These are phyloP conservation scores for Suillus cothurnatus DNA, from an alignment of 768 basidiomycete genomes.

Conservation along the genomic window DNA sequence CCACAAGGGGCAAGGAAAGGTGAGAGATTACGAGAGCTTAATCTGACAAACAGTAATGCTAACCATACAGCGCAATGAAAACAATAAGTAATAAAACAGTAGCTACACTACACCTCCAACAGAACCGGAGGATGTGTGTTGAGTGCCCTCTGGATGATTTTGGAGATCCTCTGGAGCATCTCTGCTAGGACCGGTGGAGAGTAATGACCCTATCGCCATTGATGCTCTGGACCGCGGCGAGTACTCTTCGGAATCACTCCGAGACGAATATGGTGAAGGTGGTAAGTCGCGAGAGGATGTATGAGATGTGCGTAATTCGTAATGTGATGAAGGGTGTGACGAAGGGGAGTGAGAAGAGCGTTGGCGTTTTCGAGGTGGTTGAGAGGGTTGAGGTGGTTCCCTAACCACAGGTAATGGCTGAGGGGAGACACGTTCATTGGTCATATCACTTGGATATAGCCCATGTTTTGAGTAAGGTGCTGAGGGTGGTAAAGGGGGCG, in stretches of 20 bases:
- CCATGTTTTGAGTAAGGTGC: conserved; percentile 35
- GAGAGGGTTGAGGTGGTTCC: conserved; percentile 36
- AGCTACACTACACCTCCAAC: conserved; percentile 14
- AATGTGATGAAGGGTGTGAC: conserved; percentile 49
- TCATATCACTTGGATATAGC: conserved; percentile 18
- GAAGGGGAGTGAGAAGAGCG: conserved; percentile 63
- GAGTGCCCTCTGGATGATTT: conserved; percentile 22
- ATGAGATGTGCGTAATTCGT: conserved; percentile 31
- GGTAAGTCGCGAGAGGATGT: conserved; percentile 54
- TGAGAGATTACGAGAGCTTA: conserved; percentile 10
- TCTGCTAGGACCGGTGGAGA: conserved; percentile 47
- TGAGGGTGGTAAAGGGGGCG: conserved; percentile 40
- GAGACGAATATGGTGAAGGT: conserved; percentile 74
- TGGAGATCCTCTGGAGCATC: conserved; percentile 31
- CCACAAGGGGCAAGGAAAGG: conserved; percentile 5
- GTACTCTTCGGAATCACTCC: conserved; percentile 67
- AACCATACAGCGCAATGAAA: conserved; percentile 8
- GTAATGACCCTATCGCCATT: conserved; percentile 80
- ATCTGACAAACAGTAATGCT: conserved; percentile 9
- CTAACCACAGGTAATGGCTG: conserved; percentile 18
- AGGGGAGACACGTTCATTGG: conserved; percentile 20
- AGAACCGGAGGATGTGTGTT: conserved; percentile 11
- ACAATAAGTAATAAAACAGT: conserved; percentile 14
- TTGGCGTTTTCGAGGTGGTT: conserved; percentile 61
- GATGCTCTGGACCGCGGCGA: conserved; percentile 72